Evolutionary conservation across 2,329 filamentous ascomycete species (phyloP).

Genomic region (Xylariales sp.): DNA sequence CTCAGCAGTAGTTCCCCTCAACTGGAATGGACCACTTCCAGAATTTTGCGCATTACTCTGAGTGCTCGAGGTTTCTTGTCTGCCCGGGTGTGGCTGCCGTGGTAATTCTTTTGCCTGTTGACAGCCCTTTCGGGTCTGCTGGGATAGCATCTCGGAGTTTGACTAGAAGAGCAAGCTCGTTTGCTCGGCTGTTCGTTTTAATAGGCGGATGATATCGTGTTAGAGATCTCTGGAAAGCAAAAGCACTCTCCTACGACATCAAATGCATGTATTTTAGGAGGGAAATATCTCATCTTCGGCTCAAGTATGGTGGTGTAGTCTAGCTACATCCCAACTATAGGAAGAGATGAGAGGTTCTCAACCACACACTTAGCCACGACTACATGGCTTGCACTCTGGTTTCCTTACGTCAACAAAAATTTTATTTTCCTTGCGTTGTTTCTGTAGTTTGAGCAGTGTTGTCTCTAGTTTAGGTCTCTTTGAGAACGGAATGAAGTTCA

Average conservation of each 20-base stretch:
- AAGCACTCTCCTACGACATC: constrained; percentile 14
- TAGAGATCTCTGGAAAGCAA: constrained; percentile 11
- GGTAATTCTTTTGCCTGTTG: too few species aligned
- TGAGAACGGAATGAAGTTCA: constrained; percentile 19
- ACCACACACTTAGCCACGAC: constrained; percentile 21
- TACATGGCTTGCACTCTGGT: constrained; percentile 21
- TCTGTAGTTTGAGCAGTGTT: constrained; percentile 21
- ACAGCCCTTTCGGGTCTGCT: too few species aligned
- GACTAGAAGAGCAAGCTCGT: too few species aligned
- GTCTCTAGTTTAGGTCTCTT: constrained; percentile 21
- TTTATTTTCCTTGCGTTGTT: constrained; percentile 20
- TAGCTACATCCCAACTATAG: too few species aligned
- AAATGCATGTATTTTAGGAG: constrained; percentile 31
- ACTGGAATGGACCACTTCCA: too few species aligned
- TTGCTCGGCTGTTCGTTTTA: constrained; percentile 19
- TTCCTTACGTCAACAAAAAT: constrained; percentile 24
- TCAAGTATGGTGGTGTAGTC: too few species aligned
- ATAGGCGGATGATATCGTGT: constrained; percentile 20
- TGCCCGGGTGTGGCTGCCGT: too few species aligned
- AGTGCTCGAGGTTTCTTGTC: too few species aligned
- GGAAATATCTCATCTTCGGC: constrained; percentile 13
- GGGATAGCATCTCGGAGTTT: too few species aligned
- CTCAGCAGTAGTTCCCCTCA: too few species aligned
- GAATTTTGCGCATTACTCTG: too few species aligned
- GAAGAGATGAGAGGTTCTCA: constrained; percentile 14